A percentile compares a stretch with the other conserved stretches of the same genome.
These are phyloP conservation scores for Aspergillus pseudoviridinutans DNA, from an alignment of 2,329 filamentous ascomycete genomes.

Conservation along the genomic window DNA sequence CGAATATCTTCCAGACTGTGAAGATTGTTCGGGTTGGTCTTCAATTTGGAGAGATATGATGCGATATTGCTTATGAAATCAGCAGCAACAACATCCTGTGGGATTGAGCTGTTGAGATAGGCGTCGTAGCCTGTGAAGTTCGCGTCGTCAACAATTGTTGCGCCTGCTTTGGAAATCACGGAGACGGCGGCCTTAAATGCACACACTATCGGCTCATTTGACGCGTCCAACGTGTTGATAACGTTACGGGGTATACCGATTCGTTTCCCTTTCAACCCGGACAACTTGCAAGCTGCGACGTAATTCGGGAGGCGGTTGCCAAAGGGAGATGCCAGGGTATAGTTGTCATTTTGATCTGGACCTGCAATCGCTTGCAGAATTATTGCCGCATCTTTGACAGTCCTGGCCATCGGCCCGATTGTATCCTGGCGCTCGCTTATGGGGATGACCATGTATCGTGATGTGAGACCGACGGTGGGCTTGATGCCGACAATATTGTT, in stretches of 20 bases:
- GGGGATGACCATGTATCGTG: constrained; percentile 58
- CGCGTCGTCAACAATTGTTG: constrained; percentile 56
- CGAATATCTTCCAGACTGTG: constrained; percentile 49
- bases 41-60: constrained; percentile 54
- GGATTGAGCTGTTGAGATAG: constrained; percentile 38
- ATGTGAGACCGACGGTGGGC: constrained; percentile 63
- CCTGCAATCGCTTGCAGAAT: constrained; percentile 58
- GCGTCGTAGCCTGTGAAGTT: constrained; percentile 54
- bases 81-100: constrained; percentile 45
- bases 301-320: constrained; percentile 55
- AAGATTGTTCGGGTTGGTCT: constrained; percentile 56
- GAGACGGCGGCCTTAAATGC: constrained; percentile 56
- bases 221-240: constrained; percentile 38
- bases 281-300: constrained; percentile 53
- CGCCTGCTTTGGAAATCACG: constrained; percentile 53
- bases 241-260: constrained; percentile 63
- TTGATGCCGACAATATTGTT: constrained; percentile 67
- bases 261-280: constrained; percentile 53
- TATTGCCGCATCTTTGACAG: constrained; percentile 57
- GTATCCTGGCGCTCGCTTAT: constrained; percentile 57
- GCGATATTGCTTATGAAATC: constrained; percentile 59
- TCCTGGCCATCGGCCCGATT: constrained; percentile 55
- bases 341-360: constrained; percentile 52
- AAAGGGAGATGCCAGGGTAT: constrained; percentile 56
- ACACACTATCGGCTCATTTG: constrained; percentile 42